phyloP scores from a whole-genome alignment of 2,329 filamentous ascomycete species.

The Zasmidium citrigriseum region DNA sequence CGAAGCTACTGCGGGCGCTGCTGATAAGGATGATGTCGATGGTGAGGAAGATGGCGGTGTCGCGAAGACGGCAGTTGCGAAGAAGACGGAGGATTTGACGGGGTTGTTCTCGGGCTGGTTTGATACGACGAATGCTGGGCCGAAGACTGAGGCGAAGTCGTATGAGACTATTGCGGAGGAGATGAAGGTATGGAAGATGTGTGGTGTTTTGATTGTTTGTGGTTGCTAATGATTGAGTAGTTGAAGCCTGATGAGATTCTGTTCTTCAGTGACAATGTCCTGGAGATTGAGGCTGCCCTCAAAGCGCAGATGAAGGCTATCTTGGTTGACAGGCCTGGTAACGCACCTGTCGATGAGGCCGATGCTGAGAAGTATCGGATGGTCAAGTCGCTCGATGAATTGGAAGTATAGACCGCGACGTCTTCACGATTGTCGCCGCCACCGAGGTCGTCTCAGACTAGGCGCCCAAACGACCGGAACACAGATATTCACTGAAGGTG shows the following conservation, averaged over 20 bases:
- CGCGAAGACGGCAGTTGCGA: not conserved
- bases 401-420: slow-evolving; percentile 10
- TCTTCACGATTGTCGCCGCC: too few species aligned
- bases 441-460: too few species aligned
- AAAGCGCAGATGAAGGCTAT: slow-evolving; percentile 45
- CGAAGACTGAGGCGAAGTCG: slow-evolving; percentile 67
- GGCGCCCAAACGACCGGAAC: too few species aligned
- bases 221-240: slow-evolving; percentile 26
- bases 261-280: slow-evolving; percentile 81
- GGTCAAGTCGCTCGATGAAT: slow-evolving; percentile 27
- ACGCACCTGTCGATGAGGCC: slow-evolving; percentile 60
- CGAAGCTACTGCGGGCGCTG: slow-evolving; percentile 4
- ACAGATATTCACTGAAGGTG: too few species aligned
- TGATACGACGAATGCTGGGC: slow-evolving; percentile 78
- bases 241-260: slow-evolving; percentile 59
- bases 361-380: slow-evolving; percentile 38
- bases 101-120: slow-evolving; percentile 67
- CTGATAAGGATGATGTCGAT: slow-evolving; percentile 1
- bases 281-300: slow-evolving; percentile 51
- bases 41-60: not conserved
- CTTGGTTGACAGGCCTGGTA: slow-evolving; percentile 64
- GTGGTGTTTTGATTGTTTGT: not conserved
- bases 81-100: slow-evolving; percentile 59
- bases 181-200: slow-evolving; percentile 34
- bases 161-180: slow-evolving; percentile 65